Evolutionary conservation across 2,329 filamentous ascomycete genomes (phyloP).

Genomic region (Cadophora malorum): DNA sequence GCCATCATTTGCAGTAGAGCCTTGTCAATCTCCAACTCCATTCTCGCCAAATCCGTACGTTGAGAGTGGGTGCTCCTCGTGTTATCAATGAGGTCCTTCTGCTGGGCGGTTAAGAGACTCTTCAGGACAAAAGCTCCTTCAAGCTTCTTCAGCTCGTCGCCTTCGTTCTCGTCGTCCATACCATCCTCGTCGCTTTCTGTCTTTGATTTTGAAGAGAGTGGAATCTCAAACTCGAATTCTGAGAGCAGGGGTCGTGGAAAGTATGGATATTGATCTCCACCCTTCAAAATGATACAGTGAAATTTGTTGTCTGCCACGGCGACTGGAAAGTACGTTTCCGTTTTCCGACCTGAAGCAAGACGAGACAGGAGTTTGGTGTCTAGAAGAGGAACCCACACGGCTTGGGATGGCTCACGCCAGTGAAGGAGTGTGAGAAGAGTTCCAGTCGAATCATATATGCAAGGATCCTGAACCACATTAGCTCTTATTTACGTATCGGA

Average conservation of each 20-base stretch:
- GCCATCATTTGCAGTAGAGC: slow-evolving; percentile 87
- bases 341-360: slow-evolving; percentile 82
- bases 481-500: not conserved
- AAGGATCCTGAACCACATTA: slow-evolving; percentile 71
- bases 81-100: slow-evolving; percentile 74
- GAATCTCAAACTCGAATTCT: slow-evolving; percentile 92
- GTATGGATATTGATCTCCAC: slow-evolving; percentile 89
- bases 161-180: slow-evolving; percentile 49
- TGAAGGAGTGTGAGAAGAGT: slow-evolving; percentile 87
- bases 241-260: slow-evolving; percentile 88
- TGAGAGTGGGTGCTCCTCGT: slow-evolving; percentile 70
- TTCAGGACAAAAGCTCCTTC: slow-evolving; percentile 84
- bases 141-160: slow-evolving; percentile 64
- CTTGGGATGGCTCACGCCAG: slow-evolving; percentile 86
- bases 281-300: slow-evolving; percentile 99
- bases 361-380: slow-evolving; percentile 87
- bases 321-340: slow-evolving; percentile 93
- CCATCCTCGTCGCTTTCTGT: slow-evolving; percentile 44
- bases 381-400: slow-evolving; percentile 88
- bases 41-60: slow-evolving; percentile 68
- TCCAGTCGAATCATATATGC: slow-evolving; percentile 93
- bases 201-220: slow-evolving; percentile 65
- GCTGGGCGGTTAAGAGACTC: slow-evolving; percentile 73
- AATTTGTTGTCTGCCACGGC: slow-evolving; percentile 91
- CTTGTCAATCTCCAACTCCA: slow-evolving; percentile 90